Conservation (phyloP, 2,329 filamentous ascomycete genomes). For the Tolypocladium tundrense region DNA sequence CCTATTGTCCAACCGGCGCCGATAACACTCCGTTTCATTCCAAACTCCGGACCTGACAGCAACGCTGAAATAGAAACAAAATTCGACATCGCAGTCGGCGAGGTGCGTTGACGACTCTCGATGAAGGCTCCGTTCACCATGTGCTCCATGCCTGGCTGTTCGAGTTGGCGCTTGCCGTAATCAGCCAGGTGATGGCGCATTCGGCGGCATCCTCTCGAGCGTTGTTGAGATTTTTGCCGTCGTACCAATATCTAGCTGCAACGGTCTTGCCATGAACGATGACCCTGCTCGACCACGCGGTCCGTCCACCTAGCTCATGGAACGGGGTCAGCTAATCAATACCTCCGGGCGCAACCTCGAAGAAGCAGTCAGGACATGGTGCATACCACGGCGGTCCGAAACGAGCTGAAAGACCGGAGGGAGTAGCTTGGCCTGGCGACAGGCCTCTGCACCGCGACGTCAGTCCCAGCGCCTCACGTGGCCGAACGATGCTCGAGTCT, state of each 20-base stretch:
- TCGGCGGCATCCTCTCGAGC: conserved; percentile 88
- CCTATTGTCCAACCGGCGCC: neutral
- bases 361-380: conserved; percentile 2
- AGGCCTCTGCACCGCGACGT: conserved; percentile 36
- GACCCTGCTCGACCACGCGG: conserved; percentile 80
- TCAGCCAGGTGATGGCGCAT: conserved; percentile 55
- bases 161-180: conserved; percentile 19
- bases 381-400: conserved; percentile 63
- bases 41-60: neutral
- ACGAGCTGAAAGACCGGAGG: conserved; percentile 58
- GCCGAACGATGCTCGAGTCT: conserved; percentile 1
- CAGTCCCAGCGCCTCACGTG: neutral
- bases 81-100: neutral
- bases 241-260: conserved; percentile 81
- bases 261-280: conserved; percentile 56
- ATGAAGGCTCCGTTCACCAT: conserved; percentile 4
- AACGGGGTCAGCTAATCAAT: neutral
- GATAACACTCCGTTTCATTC: neutral
- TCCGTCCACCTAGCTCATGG: conserved; percentile 59
- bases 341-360: neutral
- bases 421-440: conserved; percentile 40
- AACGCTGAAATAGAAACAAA: neutral
- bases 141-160: conserved; percentile 13
- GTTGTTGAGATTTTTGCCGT: conserved; percentile 78
- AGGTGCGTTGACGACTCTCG: neutral